Evolutionary conservation across 495 filamentous ascomycete genomes (phyloP).

Genomic region (Acidiella bohemica): DNA sequence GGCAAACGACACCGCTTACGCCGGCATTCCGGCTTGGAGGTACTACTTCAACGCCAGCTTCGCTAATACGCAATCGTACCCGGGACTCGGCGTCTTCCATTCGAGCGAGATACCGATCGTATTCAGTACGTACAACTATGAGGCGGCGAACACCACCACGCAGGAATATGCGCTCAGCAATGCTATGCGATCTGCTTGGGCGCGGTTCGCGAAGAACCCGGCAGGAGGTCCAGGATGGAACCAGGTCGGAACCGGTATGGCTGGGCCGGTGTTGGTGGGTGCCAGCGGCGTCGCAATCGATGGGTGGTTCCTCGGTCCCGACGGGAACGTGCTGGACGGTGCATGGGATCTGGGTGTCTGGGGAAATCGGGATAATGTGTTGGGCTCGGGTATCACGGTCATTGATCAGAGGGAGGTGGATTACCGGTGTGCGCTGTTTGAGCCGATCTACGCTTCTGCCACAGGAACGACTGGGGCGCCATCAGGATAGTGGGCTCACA

Average conservation of each 20-base stretch:
- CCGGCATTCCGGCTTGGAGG: constrained; percentile 19
- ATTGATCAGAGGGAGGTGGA: constrained; percentile 18
- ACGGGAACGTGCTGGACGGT: constrained; percentile 22
- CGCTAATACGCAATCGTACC: constrained; percentile 18
- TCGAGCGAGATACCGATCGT: constrained; percentile 17
- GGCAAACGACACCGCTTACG: constrained; percentile 10
- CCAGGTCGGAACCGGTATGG: constrained; percentile 18
- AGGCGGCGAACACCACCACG: constrained; percentile 14
- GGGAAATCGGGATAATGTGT: constrained; percentile 9
- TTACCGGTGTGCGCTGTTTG: constrained; percentile 15
- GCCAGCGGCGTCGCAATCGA: constrained; percentile 2
- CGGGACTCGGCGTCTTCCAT: constrained; percentile 19
- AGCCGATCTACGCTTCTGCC: constrained; percentile 11
- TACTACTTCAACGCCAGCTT: constrained; percentile 24
- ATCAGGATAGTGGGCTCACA: neutral
- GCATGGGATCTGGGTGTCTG: constrained; percentile 15
- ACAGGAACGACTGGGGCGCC: neutral
- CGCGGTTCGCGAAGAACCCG: constrained; percentile 24
- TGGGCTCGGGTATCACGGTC: constrained; percentile 17
- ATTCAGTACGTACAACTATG: constrained; percentile 18
- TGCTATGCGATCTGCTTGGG: constrained; percentile 20
- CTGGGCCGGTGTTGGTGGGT: constrained; percentile 25
- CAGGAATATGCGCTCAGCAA: constrained; percentile 20
- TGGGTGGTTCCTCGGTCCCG: constrained; percentile 19
- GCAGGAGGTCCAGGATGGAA: constrained; percentile 21